Percentiles rank a stretch among this genome's conserved stretches.
phyloP scores from a whole-genome alignment of 768 basidiomycete genomes.

The Xanthoconium purpureum region DNA sequence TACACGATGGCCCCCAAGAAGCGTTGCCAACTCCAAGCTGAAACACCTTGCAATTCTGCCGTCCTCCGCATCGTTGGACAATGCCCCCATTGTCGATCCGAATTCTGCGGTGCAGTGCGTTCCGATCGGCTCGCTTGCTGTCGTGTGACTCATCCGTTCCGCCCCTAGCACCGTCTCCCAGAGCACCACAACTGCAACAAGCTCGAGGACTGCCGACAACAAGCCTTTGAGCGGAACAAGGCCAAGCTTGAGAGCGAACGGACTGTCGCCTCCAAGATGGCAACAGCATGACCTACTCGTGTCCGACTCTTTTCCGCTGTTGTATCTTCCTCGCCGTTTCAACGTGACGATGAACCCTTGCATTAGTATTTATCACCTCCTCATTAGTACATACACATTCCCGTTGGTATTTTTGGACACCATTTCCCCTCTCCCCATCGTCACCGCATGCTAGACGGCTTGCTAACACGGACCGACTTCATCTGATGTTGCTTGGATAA shows the following conservation, averaged over 20 bases:
- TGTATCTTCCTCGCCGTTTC: conserved; percentile 12
- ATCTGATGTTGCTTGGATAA: conserved; percentile 15
- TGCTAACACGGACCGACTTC: conserved; percentile 6
- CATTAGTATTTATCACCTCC: conserved; percentile 28
- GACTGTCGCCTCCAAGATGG: conserved; percentile 85
- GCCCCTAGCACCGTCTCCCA: conserved; percentile 73
- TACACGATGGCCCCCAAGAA: conserved; percentile 75
- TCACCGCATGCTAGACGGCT: conserved; percentile 13
- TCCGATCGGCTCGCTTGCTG: background rate
- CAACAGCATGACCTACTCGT: conserved; percentile 52
- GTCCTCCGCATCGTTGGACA: conserved; percentile 81
- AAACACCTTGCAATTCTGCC: conserved; percentile 64
- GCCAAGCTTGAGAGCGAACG: conserved; percentile 82
- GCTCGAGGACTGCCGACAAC: conserved; percentile 79
- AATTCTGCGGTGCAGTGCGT: conserved; percentile 78
- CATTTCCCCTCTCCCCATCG: background rate
- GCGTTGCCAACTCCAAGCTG: conserved; percentile 69
- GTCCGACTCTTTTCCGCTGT: conserved; percentile 1
- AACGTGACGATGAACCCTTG: conserved; percentile 20
- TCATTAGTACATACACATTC: conserved; percentile 18
- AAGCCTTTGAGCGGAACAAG: conserved; percentile 88
- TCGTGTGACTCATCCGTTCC: conserved; percentile 18
- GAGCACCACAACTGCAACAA: conserved; percentile 86
- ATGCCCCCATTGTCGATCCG: conserved; percentile 73
- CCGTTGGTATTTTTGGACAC: conserved; percentile 8